A percentile compares a stretch with the other conserved stretches of the same genome.
Conservation (phyloP, 1,284 basidiomycete species). For the Lignosus rhinocerotis region DNA sequence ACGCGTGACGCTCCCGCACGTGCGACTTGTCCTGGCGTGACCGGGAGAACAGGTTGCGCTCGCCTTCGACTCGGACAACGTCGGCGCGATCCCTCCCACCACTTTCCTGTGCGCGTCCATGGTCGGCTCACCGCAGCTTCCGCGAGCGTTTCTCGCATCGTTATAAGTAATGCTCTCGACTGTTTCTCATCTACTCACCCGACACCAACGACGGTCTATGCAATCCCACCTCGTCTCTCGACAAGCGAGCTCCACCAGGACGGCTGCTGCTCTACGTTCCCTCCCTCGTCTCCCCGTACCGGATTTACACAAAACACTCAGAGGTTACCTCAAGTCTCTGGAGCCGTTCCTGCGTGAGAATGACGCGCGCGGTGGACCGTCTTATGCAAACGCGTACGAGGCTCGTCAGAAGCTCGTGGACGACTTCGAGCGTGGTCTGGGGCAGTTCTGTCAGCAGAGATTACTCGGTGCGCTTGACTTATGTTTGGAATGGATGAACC, state of each 20-base stretch:
- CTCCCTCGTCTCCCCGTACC: constrained; percentile 85
- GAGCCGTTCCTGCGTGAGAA: constrained; percentile 81
- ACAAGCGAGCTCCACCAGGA: constrained; percentile 10
- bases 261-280: constrained; percentile 7
- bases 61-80: not conserved
- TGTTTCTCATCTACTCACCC: not conserved
- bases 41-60: too few relatives aligned
- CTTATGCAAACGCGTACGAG: constrained; percentile 58
- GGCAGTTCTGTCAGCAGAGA: constrained; percentile 75
- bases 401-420: constrained; percentile 66
- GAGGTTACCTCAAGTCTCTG: constrained; percentile 80
- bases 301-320: constrained; percentile 73
- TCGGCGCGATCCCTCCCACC: not conserved
- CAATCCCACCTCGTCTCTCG: constrained; percentile 7
- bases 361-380: constrained; percentile 56
- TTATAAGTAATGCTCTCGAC: constrained; percentile 8
- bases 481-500: not conserved
- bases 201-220: constrained; percentile 9
- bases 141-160: constrained; percentile 2
- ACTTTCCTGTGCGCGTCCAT: not conserved
- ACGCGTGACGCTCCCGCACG: constrained; percentile 17
- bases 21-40: not conserved
- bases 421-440: constrained; percentile 78
- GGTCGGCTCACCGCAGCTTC: not conserved
- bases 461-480: constrained; percentile 61